Conservation (phyloP, 2,329 filamentous ascomycete genomes). For the Triangularia setosa region DNA sequence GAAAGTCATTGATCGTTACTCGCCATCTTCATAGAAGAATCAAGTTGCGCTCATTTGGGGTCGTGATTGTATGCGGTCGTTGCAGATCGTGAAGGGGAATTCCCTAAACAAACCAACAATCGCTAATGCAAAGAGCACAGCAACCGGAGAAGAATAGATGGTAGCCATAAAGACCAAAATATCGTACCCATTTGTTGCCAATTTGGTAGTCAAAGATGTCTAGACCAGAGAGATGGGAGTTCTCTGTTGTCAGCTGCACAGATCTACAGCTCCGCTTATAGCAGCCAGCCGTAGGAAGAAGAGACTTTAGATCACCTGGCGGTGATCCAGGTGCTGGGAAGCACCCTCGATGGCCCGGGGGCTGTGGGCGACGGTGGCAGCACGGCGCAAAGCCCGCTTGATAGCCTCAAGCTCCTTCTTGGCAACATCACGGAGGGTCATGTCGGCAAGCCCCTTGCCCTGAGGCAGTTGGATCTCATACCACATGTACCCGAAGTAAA, state of each 20-base stretch:
- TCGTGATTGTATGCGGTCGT: not conserved
- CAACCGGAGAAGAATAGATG: not conserved
- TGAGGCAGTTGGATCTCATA: slow-evolving; percentile 41
- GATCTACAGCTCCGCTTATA: not conserved
- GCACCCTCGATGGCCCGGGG: not conserved
- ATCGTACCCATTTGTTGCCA: not conserved
- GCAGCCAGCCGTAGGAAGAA: not conserved
- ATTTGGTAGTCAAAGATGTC: not conserved
- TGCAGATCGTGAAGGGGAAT: not conserved
- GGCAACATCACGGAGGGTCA: slow-evolving; percentile 47
- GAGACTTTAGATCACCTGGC: not conserved
- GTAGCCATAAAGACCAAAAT: not conserved
- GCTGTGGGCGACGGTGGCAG: slow-evolving; percentile 26
- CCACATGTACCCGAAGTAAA: slow-evolving; percentile 53
- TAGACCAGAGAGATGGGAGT: not conserved
- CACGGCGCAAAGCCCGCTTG: slow-evolving; percentile 46
- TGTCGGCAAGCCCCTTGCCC: slow-evolving; percentile 42
- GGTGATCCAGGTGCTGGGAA: not conserved
- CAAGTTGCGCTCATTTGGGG: not conserved
- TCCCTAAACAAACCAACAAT: not conserved
- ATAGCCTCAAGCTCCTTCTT: slow-evolving; percentile 46
- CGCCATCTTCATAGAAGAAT: not conserved
- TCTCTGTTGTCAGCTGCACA: not conserved
- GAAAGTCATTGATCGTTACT: not conserved
- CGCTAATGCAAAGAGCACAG: not conserved